Evolutionary conservation across 345 rosid genomes (phyloP).

Genomic region (Eucalyptus tenuipes): DNA sequence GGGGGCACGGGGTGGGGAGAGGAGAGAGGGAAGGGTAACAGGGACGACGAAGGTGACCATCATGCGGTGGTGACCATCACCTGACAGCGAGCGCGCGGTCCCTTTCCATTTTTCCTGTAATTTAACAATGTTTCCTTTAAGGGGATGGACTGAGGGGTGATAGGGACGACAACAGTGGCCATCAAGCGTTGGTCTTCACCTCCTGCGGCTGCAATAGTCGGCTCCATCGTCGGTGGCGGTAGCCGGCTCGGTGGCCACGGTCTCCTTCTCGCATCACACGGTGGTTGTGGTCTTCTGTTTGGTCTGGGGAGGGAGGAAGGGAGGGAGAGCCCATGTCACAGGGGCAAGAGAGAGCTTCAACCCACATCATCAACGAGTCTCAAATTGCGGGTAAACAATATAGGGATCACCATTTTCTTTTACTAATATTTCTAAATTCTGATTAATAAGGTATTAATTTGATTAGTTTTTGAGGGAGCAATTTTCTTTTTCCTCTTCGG

Average conservation of each 20-base stretch:
- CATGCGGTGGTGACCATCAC: not conserved
- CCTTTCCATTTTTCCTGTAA: not conserved
- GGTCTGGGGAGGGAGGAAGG: not conserved
- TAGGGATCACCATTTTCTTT: not conserved
- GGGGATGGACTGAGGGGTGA: not conserved
- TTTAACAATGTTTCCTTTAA: not conserved
- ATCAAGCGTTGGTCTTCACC: not conserved
- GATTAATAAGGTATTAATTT: not conserved
- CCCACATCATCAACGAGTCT: not conserved
- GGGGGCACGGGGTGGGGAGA: not conserved
- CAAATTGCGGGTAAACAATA: not conserved
- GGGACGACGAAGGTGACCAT: too few species aligned
- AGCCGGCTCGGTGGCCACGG: not conserved
- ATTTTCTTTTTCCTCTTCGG: not conserved
- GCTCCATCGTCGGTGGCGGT: rapidly evolving
- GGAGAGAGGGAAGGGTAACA: not conserved
- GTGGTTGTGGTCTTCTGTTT: not conserved
- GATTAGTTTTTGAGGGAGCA: not conserved
- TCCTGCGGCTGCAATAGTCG: not conserved
- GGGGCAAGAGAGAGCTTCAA: not conserved
- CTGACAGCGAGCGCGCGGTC: not conserved
- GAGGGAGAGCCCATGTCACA: not conserved
- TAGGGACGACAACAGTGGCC: not conserved
- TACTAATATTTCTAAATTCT: not conserved
- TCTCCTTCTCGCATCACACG: not conserved